Percentiles rank a stretch among this genome's conserved stretches.
These are phyloP conservation scores for Boletus bicolor DNA, from an alignment of 768 basidiomycete genomes.

Conservation along the genomic window DNA sequence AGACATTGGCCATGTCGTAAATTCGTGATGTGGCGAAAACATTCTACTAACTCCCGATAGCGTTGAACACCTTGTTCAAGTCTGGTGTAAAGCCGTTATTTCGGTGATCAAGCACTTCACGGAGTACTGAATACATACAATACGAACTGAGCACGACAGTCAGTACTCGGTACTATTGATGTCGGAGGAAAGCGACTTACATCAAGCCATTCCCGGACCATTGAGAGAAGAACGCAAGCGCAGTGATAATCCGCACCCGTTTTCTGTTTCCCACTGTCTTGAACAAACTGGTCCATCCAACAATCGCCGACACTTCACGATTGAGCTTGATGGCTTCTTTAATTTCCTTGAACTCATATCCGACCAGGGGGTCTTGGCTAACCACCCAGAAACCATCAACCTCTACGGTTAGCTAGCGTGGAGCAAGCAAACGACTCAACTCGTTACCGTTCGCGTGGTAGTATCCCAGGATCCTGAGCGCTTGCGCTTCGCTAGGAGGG, in stretches of 20 bases:
- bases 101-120: neutral
- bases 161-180: neutral
- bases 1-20: neutral
- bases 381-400: neutral
- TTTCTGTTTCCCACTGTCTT: constrained; percentile 48
- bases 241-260: constrained; percentile 38
- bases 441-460: constrained; percentile 41
- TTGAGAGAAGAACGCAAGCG: constrained; percentile 55
- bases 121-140: neutral
- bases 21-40: neutral
- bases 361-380: constrained; percentile 28
- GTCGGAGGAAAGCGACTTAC: constrained; percentile 12
- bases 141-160: neutral
- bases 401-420: neutral
- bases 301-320: constrained; percentile 37
- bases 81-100: neutral
- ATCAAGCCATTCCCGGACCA: constrained; percentile 52
- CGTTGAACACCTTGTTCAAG: neutral
- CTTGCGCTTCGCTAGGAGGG: constrained; percentile 30
- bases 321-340: constrained; percentile 50
- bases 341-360: constrained; percentile 64
- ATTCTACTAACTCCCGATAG: neutral
- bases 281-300: constrained; percentile 45
- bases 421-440: constrained; percentile 8
- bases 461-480: constrained; percentile 36